phyloP scores from a whole-genome alignment of 805 yeast genomes.

The Metschnikowia chrysomelidarum region DNA sequence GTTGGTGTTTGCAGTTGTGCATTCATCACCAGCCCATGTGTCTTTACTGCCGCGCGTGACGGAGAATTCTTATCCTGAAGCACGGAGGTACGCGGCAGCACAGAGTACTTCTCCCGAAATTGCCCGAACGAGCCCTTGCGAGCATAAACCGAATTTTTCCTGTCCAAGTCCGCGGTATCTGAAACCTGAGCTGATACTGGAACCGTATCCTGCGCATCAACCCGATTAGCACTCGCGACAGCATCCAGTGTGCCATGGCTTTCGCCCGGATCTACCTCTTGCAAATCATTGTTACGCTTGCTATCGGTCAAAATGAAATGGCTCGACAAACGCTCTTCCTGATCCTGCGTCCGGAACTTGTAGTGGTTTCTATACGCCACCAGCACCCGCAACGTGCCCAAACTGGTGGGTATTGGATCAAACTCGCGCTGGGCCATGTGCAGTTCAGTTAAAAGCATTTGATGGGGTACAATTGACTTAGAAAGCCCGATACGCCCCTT shows the following conservation, averaged over 20 bases:
- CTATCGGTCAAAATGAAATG: constrained; percentile 52
- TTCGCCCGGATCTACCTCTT: too few relatives aligned
- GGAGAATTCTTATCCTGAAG: constrained; percentile 12
- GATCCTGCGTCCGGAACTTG: constrained; percentile 64
- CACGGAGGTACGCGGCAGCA: constrained; percentile 20
- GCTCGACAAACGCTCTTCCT: constrained; percentile 59
- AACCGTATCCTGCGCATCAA: too few relatives aligned
- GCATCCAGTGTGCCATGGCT: too few relatives aligned
- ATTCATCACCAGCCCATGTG: constrained; percentile 4
- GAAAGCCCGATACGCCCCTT: constrained; percentile 85
- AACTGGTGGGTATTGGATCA: constrained; percentile 68
- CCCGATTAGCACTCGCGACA: too few relatives aligned
- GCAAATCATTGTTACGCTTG: constrained; percentile 8
- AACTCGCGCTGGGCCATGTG: constrained; percentile 64
- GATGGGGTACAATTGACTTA: constrained; percentile 54
- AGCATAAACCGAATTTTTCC: too few relatives aligned
- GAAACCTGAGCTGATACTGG: too few relatives aligned
- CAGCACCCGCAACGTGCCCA: constrained; percentile 70
- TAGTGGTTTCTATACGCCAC: constrained; percentile 77
- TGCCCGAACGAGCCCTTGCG: constrained; percentile 14
- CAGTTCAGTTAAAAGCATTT: constrained; percentile 34
- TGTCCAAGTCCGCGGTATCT: too few relatives aligned
- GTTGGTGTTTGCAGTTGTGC: neutral
- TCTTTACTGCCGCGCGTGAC: neutral
- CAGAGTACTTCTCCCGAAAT: constrained; percentile 15